These are phyloP conservation scores for Chlorella sp. DNA, from an alignment of 139 green algal genomes.

Conservation along the genomic window DNA sequence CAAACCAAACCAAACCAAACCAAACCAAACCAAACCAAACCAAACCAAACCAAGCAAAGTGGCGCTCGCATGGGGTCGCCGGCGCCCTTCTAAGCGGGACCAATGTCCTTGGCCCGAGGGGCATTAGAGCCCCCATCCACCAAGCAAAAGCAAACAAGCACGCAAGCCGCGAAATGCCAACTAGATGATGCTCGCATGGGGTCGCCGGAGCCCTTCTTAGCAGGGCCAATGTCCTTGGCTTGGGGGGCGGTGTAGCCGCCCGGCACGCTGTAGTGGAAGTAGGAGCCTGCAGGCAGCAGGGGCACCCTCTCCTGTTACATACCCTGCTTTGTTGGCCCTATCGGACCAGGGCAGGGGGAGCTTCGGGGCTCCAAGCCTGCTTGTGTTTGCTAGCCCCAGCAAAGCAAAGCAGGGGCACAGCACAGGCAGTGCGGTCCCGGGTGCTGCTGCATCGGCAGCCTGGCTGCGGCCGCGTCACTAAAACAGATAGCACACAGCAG, in stretches of 20 bases:
- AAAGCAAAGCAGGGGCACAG: background rate
- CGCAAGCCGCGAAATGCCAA: slow-evolving; percentile 18
- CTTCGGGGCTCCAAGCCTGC: too few relatives aligned
- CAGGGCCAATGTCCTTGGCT: slow-evolving; percentile 80
- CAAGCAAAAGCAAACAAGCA: too few relatives aligned
- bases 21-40: background rate
- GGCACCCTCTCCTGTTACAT: too few relatives aligned
- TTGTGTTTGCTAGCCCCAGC: too few relatives aligned
- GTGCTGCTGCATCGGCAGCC: background rate
- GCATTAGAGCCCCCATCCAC: too few relatives aligned
- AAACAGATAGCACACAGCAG: background rate
- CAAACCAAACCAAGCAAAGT: background rate
- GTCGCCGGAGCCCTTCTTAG: slow-evolving; percentile 44
- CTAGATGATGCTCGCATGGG: slow-evolving; percentile 26
- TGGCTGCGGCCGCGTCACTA: background rate
- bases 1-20: background rate
- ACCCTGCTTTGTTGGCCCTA: too few relatives aligned
- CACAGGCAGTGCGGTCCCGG: background rate
- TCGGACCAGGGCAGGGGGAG: too few relatives aligned
- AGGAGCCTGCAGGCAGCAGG: background rate
- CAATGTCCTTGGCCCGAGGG: too few relatives aligned
- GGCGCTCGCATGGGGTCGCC: slow-evolving; percentile 54
- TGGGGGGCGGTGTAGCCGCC: slow-evolving; percentile 72
- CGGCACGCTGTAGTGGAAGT: slow-evolving; percentile 40
- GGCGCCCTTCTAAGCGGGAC: background rate